phyloP scores from a whole-genome alignment of 805 yeast genomes.

The Ogataea pini region DNA sequence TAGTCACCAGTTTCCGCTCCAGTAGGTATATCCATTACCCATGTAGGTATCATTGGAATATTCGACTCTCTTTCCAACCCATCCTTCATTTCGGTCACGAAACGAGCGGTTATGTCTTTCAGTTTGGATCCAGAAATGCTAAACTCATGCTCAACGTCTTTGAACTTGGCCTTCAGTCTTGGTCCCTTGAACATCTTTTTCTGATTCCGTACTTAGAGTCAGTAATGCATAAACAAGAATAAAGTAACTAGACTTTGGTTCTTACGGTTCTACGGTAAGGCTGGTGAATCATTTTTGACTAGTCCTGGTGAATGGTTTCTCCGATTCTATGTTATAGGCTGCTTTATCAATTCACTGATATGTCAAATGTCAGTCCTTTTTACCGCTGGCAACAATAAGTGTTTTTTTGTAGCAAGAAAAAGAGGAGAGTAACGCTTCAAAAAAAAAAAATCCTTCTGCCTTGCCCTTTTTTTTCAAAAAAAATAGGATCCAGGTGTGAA shows the following conservation, averaged over 20 bases:
- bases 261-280: constrained; percentile 16
- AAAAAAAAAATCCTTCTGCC: background rate
- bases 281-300: background rate
- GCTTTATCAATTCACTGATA: too few relatives aligned
- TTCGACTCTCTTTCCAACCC: constrained; percentile 75
- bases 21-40: constrained; percentile 93
- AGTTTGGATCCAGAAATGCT: constrained; percentile 62
- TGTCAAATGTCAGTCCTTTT: background rate
- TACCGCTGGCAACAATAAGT: background rate
- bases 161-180: constrained; percentile 33
- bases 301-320: background rate
- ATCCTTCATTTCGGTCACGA: constrained; percentile 74
- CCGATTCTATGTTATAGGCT: too few relatives aligned
- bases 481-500: constrained; percentile 4
- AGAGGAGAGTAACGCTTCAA: too few relatives aligned
- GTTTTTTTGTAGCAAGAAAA: too few relatives aligned
- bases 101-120: constrained; percentile 68
- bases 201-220: background rate
- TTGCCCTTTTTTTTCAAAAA: background rate
- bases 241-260: background rate
- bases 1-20: constrained; percentile 89
- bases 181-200: constrained; percentile 11
- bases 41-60: constrained; percentile 96
- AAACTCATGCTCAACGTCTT: constrained; percentile 59
- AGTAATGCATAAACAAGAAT: background rate